Evolutionary conservation across 2,329 filamentous ascomycete genomes (phyloP).

Genomic region (Talaromyces marneffei): DNA sequence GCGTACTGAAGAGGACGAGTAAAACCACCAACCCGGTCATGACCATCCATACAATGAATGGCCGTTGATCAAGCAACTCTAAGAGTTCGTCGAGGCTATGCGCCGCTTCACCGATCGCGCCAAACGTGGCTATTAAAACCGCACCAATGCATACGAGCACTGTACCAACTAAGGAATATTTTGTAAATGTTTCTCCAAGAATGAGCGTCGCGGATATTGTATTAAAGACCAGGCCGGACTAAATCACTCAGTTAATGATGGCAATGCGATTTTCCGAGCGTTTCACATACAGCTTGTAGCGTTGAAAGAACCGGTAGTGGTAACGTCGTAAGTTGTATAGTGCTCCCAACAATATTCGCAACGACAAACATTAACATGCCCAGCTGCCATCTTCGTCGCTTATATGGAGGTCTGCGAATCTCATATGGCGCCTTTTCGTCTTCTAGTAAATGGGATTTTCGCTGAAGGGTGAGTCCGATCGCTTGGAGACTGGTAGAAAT

Average conservation of each 20-base stretch:
- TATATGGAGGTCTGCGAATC: conserved; percentile 77
- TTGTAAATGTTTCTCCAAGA: conserved; percentile 87
- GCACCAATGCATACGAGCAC: conserved; percentile 81
- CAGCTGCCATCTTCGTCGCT: conserved; percentile 85
- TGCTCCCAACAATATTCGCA: conserved; percentile 89
- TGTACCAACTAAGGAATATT: conserved; percentile 86
- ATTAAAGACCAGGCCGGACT: conserved; percentile 94
- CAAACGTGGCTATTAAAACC: conserved; percentile 88
- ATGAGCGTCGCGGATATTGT: conserved; percentile 94
- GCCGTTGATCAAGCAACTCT: conserved; percentile 61
- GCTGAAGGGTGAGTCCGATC: conserved; percentile 87
- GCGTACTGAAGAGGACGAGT: conserved; percentile 57
- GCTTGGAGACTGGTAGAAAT: conserved; percentile 93
- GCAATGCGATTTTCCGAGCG: neutral
- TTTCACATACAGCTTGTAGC: conserved; percentile 63
- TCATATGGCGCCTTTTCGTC: conserved; percentile 82
- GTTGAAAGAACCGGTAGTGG: conserved; percentile 92
- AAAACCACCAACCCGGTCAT: conserved; percentile 69
- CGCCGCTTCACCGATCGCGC: conserved; percentile 85
- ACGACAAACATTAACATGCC: conserved; percentile 97
- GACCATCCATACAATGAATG: conserved; percentile 86
- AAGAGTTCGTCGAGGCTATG: conserved; percentile 81
- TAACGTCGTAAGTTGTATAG: conserved; percentile 93
- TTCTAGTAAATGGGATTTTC: conserved; percentile 96
- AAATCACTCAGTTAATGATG: conserved; percentile 9